phyloP scores from a whole-genome alignment of 805 yeast species.

The Candida boleticola region DNA sequence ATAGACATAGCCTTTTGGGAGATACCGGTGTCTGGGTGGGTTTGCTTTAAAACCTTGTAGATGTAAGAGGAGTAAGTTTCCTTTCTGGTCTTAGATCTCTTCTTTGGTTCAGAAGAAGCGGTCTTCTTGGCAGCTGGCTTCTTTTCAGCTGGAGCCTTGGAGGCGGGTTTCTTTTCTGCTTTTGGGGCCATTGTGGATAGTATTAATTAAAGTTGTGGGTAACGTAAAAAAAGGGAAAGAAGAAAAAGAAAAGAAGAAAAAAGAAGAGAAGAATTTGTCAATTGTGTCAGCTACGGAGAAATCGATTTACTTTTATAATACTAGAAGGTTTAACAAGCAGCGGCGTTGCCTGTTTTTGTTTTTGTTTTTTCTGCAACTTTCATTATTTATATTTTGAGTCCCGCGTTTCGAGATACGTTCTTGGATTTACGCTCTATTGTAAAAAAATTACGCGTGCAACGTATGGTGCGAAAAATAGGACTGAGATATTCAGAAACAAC shows the following conservation, averaged over 20 bases:
- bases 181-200: conserved; percentile 60
- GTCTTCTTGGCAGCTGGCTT: conserved; percentile 87
- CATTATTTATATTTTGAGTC: not conserved
- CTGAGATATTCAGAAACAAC: not conserved
- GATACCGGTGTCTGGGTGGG: conserved; percentile 99
- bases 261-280: no score
- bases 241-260: not conserved
- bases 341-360: not conserved
- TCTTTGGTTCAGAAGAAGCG: conserved; percentile 74
- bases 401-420: not conserved
- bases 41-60: conserved; percentile 97
- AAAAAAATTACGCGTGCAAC: not conserved
- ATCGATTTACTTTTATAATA: conserved; percentile 1
- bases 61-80: conserved; percentile 98
- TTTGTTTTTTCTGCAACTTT: not conserved
- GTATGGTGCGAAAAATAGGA: not conserved
- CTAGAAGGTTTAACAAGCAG: not conserved
- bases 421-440: not conserved
- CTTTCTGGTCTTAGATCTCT: conserved; percentile 94
- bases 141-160: conserved; percentile 97
- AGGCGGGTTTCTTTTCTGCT: conserved; percentile 79
- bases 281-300: no score
- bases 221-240: conserved; percentile 1
- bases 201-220: not conserved
- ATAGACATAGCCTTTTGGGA: conserved; percentile 98